These are phyloP conservation scores for Verticillium longisporum DNA, from an alignment of 2,329 filamentous ascomycete species.

Conservation along the genomic window DNA sequence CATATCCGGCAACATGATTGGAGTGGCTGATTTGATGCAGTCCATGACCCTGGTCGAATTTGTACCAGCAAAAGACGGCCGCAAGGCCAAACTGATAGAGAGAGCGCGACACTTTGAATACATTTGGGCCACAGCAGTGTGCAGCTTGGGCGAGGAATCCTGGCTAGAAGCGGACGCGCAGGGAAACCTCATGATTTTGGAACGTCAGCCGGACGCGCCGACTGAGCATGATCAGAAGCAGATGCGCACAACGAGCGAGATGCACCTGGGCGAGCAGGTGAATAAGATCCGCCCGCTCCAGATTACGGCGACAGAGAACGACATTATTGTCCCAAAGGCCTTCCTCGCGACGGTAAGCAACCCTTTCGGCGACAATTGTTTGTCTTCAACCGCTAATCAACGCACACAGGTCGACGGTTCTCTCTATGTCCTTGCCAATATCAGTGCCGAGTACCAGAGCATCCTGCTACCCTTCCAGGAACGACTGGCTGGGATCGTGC, in stretches of 20 bases:
- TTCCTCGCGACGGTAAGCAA: conserved; percentile 78
- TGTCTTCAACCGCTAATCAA: conserved; percentile 12
- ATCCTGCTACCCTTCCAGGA: conserved; percentile 76
- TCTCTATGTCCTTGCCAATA: conserved; percentile 82
- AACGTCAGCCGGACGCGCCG: conserved; percentile 64
- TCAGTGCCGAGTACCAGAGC: conserved; percentile 66
- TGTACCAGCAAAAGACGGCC: conserved; percentile 45
- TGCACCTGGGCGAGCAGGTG: conserved; percentile 86
- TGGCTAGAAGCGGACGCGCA: conserved; percentile 83
- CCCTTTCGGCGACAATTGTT: neutral
- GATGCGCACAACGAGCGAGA: conserved; percentile 70
- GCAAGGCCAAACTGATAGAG: conserved; percentile 61
- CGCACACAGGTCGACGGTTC: conserved; percentile 70
- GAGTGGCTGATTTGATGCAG: conserved; percentile 90
- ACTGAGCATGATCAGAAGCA: conserved; percentile 66
- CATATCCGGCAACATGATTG: conserved; percentile 68
- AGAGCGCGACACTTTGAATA: conserved; percentile 75
- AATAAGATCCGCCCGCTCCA: conserved; percentile 76
- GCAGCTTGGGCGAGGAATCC: conserved; percentile 62
- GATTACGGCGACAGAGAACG: conserved; percentile 55
- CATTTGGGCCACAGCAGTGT: conserved; percentile 74
- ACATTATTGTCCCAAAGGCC: conserved; percentile 70
- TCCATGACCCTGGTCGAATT: conserved; percentile 76
- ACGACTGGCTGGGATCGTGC: conserved; percentile 59
- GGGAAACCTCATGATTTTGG: conserved; percentile 80